Percentiles rank a stretch among this genome's conserved stretches.
Evolutionary conservation across 192 early-diverging fungal genomes (phyloP).

Genomic region (Ambispora gerdemannii): DNA sequence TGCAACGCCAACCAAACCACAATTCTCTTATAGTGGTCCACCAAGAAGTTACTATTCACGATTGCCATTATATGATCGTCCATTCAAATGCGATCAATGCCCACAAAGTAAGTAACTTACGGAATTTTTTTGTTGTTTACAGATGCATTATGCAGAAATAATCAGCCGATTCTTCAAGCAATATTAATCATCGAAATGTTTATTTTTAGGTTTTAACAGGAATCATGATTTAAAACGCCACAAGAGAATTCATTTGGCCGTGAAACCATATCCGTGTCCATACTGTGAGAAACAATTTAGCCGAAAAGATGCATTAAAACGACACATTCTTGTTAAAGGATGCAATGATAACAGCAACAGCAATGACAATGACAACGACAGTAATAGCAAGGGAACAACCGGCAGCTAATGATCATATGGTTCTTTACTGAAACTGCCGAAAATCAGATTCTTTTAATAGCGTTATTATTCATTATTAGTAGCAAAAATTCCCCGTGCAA

Average conservation of each 20-base stretch:
- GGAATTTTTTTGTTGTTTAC: neutral
- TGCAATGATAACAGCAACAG: conserved; percentile 30
- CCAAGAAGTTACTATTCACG: conserved; percentile 25
- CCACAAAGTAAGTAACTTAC: conserved; percentile 29
- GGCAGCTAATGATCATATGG: no score
- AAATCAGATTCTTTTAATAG: no score
- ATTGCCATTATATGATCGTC: conserved; percentile 21
- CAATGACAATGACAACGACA: no score
- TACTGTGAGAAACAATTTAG: conserved; percentile 70
- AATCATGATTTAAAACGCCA: conserved; percentile 73
- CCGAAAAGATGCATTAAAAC: conserved; percentile 68
- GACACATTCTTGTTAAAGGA: conserved; percentile 64
- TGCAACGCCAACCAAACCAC: neutral
- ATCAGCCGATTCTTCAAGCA: neutral
- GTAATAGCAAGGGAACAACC: no score
- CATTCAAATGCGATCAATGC: conserved; percentile 30
- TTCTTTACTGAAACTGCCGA: no score
- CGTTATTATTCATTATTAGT: no score
- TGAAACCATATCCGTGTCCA: conserved; percentile 65
- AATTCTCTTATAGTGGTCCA: conserved; percentile 27
- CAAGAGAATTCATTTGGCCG: conserved; percentile 64
- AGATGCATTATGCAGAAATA: neutral
- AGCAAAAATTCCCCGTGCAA: no score
- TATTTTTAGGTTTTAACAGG: conserved; percentile 48
- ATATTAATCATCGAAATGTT: conserved; percentile 34